Evolutionary conservation across 75 land plant species (phyloP).

Genomic region (Sequoia sempervirens): DNA sequence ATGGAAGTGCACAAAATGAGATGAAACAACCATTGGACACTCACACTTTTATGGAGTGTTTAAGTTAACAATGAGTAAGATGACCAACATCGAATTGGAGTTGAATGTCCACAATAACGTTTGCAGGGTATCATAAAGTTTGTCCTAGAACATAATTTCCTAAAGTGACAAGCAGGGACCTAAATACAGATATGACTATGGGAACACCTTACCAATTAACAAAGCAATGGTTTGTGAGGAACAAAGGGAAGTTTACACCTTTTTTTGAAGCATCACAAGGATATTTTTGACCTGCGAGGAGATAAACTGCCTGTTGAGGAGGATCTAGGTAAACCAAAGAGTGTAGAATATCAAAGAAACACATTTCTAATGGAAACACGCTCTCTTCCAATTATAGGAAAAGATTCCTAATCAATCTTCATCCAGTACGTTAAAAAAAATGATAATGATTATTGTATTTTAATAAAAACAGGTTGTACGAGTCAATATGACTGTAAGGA

Average conservation of each 20-base stretch:
- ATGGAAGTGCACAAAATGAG: too few relatives aligned
- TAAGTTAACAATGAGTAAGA: too few relatives aligned
- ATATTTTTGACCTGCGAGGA: not conserved
- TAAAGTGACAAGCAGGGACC: too few relatives aligned
- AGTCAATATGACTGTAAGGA: too few relatives aligned
- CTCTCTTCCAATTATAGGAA: not conserved
- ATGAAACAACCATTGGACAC: too few relatives aligned
- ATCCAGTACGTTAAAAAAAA: not conserved
- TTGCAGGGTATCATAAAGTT: too few relatives aligned
- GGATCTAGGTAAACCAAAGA: not conserved
- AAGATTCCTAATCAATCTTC: not conserved
- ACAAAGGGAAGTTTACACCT: not conserved
- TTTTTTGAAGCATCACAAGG: not conserved
- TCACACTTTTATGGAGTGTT: too few relatives aligned
- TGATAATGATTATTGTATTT: not conserved
- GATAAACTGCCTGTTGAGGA: not conserved
- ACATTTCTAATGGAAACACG: not conserved
- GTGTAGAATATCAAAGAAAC: not conserved
- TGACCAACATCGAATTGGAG: too few relatives aligned
- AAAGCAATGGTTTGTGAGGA: not conserved
- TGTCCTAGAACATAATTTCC: too few relatives aligned
- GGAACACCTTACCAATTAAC: not conserved
- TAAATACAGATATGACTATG: not conserved
- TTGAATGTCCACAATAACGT: too few relatives aligned
- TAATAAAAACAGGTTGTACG: not conserved